Percentiles rank a stretch among this genome's conserved stretches.
Evolutionary conservation across 2,329 filamentous ascomycete species (phyloP).

Genomic region (Tolypocladium capitatum): DNA sequence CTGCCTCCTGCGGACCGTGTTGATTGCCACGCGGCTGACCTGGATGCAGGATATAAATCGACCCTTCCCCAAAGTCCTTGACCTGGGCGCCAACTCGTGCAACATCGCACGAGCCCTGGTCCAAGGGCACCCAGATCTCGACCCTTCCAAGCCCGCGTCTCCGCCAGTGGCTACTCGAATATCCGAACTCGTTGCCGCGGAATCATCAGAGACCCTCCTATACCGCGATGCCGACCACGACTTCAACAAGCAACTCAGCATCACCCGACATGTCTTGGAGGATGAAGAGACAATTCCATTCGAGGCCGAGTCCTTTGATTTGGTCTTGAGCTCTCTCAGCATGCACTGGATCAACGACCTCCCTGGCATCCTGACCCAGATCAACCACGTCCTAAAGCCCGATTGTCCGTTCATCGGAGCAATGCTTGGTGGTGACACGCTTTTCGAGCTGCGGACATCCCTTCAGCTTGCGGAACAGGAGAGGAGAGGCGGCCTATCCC

Average conservation of each 20-base stretch:
- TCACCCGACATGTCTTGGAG: conserved; percentile 62
- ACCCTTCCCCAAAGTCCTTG: conserved; percentile 68
- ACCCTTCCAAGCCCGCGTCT: conserved; percentile 38
- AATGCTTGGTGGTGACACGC: conserved; percentile 90
- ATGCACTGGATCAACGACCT: conserved; percentile 98
- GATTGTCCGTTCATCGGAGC: conserved; percentile 87
- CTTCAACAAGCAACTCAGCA: conserved; percentile 61
- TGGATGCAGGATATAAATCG: conserved; percentile 72
- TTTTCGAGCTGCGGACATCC: conserved; percentile 87
- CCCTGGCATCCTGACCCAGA: conserved; percentile 68
- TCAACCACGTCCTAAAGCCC: conserved; percentile 78
- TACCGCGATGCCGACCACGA: conserved; percentile 63
- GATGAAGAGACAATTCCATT: conserved; percentile 67
- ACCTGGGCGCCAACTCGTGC: conserved; percentile 91
- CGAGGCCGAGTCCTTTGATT: conserved; percentile 65
- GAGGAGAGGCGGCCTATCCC: conserved; percentile 77
- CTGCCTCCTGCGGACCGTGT: background rate
- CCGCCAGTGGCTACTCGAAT: conserved; percentile 61
- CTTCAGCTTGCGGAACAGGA: conserved; percentile 88
- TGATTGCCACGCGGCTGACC: background rate
- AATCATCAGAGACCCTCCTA: conserved; percentile 65
- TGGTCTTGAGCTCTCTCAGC: conserved; percentile 77
- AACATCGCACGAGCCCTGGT: conserved; percentile 79
- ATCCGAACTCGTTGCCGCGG: conserved; percentile 62
- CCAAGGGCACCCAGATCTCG: conserved; percentile 51